Percentiles rank a stretch among this genome's conserved stretches.
Conservation (phyloP, 2,329 filamentous ascomycete genomes). For the Davidsoniella neocaledoniae region DNA sequence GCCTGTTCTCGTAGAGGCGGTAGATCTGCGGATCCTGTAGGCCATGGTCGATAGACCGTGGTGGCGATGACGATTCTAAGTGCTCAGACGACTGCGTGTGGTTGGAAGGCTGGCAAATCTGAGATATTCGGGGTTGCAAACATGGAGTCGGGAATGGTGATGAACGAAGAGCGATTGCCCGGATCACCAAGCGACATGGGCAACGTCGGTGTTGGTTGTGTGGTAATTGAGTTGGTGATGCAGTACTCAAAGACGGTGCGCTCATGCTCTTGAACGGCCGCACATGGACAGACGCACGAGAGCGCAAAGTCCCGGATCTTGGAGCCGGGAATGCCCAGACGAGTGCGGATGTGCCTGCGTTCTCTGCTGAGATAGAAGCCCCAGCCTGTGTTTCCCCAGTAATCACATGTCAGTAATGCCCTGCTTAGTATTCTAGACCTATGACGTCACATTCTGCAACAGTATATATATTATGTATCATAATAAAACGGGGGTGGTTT, state of each 20-base stretch:
- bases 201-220: conserved; percentile 8
- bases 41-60: neutral
- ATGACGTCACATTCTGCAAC: conserved; percentile 5
- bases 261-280: conserved; percentile 11
- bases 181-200: conserved; percentile 11
- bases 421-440: neutral
- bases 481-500: too few relatives aligned
- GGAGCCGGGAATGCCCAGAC: conserved; percentile 10
- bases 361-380: conserved; percentile 10
- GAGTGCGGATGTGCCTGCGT: conserved; percentile 10
- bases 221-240: conserved; percentile 7
- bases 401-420: conserved; percentile 10
- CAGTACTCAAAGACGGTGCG: conserved; percentile 12
- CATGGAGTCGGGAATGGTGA: conserved; percentile 10
- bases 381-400: conserved; percentile 10
- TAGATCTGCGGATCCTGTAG: conserved; percentile 6
- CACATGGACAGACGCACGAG: conserved; percentile 11
- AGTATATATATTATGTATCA: too few relatives aligned
- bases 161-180: conserved; percentile 10
- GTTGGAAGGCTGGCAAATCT: neutral
- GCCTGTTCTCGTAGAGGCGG: conserved; percentile 5
- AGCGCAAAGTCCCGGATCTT: conserved; percentile 3
- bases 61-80: neutral
- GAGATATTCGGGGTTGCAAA: conserved; percentile 6
- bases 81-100: too few relatives aligned